Evolutionary conservation across 1,284 basidiomycete genomes (phyloP), one percentile per base, ranked within the genome.

Genomic region (Megacollybia platyphylla): DNA sequence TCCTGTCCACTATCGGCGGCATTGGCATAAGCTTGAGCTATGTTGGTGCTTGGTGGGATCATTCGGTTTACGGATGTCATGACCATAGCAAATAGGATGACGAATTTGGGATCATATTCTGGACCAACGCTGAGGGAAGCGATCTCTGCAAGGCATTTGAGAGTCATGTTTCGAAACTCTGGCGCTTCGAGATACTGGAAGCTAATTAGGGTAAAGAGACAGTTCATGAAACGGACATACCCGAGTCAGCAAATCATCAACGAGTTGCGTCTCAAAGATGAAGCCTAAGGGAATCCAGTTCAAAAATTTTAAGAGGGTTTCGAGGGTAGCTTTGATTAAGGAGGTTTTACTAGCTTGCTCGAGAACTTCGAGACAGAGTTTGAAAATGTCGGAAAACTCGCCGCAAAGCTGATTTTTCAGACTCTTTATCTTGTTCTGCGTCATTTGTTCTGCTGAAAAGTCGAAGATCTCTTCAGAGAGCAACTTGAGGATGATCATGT

Each of bases 271-370:
- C 68, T 98, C 96, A 52, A 98, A 99, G 54, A 99, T 97, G 63
- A 94, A 99, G 20, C 94, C 96, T 37, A 99, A 70, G 39, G 96
- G 96, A 57, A 99, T 98, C 96, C 96, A 99, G 64, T 97, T 97
- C 54, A 99, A 68, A 75, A 99, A 99, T 46, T 92, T 75, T 47
- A 98, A 71, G 35, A 98, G 73, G 0, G 96, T 98, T 62, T 98
- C 94, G 49, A 99, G 70, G 3, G 96, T 98, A 7, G 88, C 89
- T 63, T 80, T 92, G 68, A 98, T 94, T 46, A 99, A 67, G 24
- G 89, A 92, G 2, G 91, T 81, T 68, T 97, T 98, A 57, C 91
- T 84, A n/a, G 96, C 94, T 64, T 97, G 94, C 57, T 93, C 91
- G 36, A 99, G 71, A 30, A 99, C 92, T 62, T 98, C 94, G 48